Base-by-base conservation (phyloP, 108 stramenopile genomes). In the Skeletonema costatum region DNA sequence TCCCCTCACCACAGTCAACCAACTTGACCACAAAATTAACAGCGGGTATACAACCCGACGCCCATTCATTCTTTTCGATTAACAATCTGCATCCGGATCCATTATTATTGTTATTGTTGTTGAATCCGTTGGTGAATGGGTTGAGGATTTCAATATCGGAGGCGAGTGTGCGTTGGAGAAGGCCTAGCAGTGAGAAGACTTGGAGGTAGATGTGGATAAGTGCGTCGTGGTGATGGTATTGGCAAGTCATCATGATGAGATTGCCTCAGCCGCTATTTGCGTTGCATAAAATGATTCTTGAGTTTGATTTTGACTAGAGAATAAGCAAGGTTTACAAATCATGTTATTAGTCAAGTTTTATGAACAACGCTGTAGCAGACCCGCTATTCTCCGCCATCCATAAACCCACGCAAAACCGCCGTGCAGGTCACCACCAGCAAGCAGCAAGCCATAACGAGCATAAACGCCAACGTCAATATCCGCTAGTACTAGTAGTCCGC, bases 21-120 rank as follows among this genome's bases (percentile, higher is more conserved):
- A 82, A 61, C 36, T 72, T 79, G 39, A 79, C 78, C n/a, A 79
- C 71, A 51, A 79, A 79, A 32, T 79, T 79, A 41, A 79, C 78
- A 17, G 78, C 78, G 33, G 78, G 78, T 38, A 73, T 73, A 42
- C 81, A 82, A 5, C 81, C 81, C 25, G 75, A 64, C 2, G 81
- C 81, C 81, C 81, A 82, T 59, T 82, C 81, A 42, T 82, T 82
- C 25, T 76, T 76, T 46, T 76, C 75, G 13, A 82, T 56, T 5
- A 76, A 44, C 6, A 83, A 42, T 60, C 76, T 66, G 70, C 82
- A 83, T 41, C 67, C 72, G 56, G 9, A 61, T 60, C 71, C 71
- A 51, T 17, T 67, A 32, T 31, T 51, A 53, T 32, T 67, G 46
- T 44, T 32, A 6, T 31, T 51, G 32, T 13, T 53, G 46, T 32